Base-by-base conservation (phyloP, 257 asterid genomes). In the Linderniella brevidens region DNA sequence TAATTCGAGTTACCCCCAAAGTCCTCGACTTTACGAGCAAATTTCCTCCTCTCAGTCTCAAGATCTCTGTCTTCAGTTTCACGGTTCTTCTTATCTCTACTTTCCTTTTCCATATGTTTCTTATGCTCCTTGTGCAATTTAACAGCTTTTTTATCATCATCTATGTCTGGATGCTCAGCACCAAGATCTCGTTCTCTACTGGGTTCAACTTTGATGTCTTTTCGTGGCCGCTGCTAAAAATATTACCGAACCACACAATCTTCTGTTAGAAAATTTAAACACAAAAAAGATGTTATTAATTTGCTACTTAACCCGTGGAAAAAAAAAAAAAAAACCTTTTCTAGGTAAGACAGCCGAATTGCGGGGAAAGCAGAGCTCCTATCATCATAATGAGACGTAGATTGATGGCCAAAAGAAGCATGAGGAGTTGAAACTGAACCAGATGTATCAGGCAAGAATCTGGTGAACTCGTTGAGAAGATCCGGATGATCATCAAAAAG, bases 51-150 rank as follows among this genome's bases (percentile, higher is more conserved):
- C 67, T 73, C 94, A 47, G 57, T 63, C 35, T 70, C 86, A 40
- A 65, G 80, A 55, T 75, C 93, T 63, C 74, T 67, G 50, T 73
- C 80, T 53, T 78, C 92, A 67, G 49, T 84, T 64, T 77, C 94
- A 60, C 77, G 80, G 52, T 56, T 75, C 70, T 80, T 76, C 78
- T 70, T 63, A 14, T 85, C 96, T 73, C 70, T 66, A 25, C 3
- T 25, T 25, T 25, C 32, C 32, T 2, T 25, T 25, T 25, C 32
- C 32, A 25, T 25, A 46, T 76, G 92, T 73, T 67, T 77, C 75
- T 80, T 90, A 54, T 79, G 80, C 58, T 90, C 99, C 62, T 75
- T 85, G 58, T 78, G 93, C 68, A 79, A 51, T 66, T 71, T 86
- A 60, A 75, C 41, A 53, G 53, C 68, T 25, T 80, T 68, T 65